Conservation (phyloP, 2,329 filamentous ascomycete genomes). For the Diplocarpon rosae region DNA sequence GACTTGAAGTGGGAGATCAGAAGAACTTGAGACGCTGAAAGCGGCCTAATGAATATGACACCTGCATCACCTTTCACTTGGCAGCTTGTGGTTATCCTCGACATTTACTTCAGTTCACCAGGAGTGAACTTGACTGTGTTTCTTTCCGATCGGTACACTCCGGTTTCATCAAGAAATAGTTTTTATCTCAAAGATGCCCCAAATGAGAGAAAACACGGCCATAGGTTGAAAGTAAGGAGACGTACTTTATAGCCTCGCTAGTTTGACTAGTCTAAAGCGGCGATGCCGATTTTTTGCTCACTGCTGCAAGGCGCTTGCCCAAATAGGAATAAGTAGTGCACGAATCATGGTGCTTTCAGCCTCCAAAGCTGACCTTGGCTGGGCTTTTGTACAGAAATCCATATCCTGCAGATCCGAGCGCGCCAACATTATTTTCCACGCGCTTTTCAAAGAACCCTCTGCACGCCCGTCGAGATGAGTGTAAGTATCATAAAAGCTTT, state of each 20-base stretch:
- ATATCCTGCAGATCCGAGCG: not conserved
- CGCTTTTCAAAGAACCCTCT: conserved; percentile 5
- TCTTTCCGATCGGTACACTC: too few relatives aligned
- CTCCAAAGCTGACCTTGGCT: too few relatives aligned
- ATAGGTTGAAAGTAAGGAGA: not conserved
- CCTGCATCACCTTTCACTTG: not conserved
- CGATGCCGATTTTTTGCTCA: not conserved
- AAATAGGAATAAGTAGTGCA: too few relatives aligned
- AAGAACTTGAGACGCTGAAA: conserved; percentile 17
- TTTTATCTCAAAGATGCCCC: too few relatives aligned
- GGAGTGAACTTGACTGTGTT: too few relatives aligned
- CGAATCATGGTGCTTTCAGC: too few relatives aligned
- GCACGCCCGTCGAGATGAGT: conserved; percentile 16
- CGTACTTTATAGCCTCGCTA: not conserved
- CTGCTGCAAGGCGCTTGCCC: too few relatives aligned
- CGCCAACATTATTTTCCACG: conserved; percentile 11
- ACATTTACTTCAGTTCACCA: too few relatives aligned
- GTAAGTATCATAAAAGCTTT: conserved; percentile 8
- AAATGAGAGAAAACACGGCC: too few relatives aligned
- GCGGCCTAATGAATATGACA: not conserved
- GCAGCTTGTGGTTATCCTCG: too few relatives aligned
- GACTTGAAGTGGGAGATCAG: conserved; percentile 75
- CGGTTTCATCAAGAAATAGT: too few relatives aligned
- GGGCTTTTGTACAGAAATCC: too few relatives aligned
- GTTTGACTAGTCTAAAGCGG: not conserved